phyloP scores from a whole-genome alignment of 352 stramenopile genomes.

The Discostella stelligera region DNA sequence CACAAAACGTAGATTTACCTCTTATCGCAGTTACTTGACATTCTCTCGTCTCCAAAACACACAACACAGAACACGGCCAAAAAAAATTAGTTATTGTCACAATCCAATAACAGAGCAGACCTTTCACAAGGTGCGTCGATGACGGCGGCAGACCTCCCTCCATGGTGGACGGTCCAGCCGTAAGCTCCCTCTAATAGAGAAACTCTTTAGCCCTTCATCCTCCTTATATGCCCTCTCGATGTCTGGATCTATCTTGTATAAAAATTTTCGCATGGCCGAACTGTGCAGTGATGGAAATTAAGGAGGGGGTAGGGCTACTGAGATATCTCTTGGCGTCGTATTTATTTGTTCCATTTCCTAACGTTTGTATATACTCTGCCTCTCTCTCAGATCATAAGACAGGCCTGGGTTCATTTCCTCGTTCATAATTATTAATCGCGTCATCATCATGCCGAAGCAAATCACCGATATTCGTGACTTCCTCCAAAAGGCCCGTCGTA shows the following conservation, averaged over 20 bases:
- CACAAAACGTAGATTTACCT: not conserved
- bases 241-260: not conserved
- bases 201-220: not conserved
- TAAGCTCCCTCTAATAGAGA: constrained; percentile 26
- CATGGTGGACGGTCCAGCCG: constrained; percentile 16
- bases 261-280: not conserved
- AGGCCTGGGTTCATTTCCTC: not conserved
- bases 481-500: constrained; percentile 95
- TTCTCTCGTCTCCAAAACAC: too few species aligned
- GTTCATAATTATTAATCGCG: constrained; percentile 1
- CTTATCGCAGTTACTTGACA: constrained; percentile 13
- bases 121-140: constrained; percentile 45
- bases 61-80: too few species aligned
- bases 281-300: not conserved
- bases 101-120: constrained; percentile 27
- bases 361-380: not conserved
- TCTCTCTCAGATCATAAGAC: not conserved
- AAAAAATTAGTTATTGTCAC: too few species aligned
- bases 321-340: not conserved
- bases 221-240: not conserved
- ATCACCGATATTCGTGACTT: constrained; percentile 99
- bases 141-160: constrained; percentile 20
- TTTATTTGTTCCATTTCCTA: constrained; percentile 8
- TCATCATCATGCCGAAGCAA: constrained; percentile 91
- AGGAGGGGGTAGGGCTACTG: not conserved